Base-by-base conservation (phyloP, 768 basidiomycete genomes). In the Hortiboletus campestris region DNA sequence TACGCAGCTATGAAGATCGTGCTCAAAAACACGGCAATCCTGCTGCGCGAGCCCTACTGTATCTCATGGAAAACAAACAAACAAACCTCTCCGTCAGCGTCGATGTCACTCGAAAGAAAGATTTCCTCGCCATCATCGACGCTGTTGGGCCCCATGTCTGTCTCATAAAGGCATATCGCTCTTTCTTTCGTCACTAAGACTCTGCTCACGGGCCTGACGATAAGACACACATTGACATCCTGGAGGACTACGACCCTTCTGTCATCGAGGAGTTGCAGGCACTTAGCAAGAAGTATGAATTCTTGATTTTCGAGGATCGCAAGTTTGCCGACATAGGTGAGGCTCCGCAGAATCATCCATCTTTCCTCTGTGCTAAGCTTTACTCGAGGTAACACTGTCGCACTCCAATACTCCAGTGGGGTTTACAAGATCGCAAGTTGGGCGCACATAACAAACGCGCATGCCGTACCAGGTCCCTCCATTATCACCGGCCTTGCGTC, bases 291-390 rank as follows among this genome's bases (percentile, higher is more conserved):
- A 87, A 89, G 68, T 85, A 97, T 59, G 92, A 97, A 66, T 99
- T 98, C 75, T 72, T 96, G 49, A 94, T 98, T 63, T 99, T 98
- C 63, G 97, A 98, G 75, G 97, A 99, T 76, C 80, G 97, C 61
- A 99, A 99, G 73, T 99, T 99, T 65, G 96, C 97, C 5, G 97
- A 99, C 72, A 98, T 99, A 49, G 96, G 96, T 94, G 59, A 64
- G 81, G 63, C 34, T 14, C 49, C 17, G 8, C 45, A 19, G 16
- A 5, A 10, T 42, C 22, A 36, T 16, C 6, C 4, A 46, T 48
- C 34, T 25, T 32, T 44, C 45, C 17, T 46, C 53, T 9, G 40
- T 35, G 16, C 46, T 56, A 9, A 48, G 10, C 42, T 57, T 46
- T n/a, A 46, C 16, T 60, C 46, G 12, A 99, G 97, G 97, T 42